phyloP scores from a whole-genome alignment of 1,284 basidiomycete genomes.

The Apiotrichum sp. region DNA sequence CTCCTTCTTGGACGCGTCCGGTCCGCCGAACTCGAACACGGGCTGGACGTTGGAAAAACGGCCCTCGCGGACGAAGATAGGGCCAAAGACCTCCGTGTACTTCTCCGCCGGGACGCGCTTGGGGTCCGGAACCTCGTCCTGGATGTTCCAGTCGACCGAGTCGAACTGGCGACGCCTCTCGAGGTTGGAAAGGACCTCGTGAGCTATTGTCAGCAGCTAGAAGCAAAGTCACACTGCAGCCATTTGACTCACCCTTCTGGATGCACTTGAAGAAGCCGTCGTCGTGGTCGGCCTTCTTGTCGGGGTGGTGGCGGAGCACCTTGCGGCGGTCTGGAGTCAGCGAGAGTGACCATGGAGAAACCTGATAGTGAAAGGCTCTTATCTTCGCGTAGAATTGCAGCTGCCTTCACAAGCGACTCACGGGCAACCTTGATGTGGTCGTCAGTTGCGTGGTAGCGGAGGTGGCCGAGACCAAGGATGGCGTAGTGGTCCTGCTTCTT shows the following conservation, averaged over 20 bases:
- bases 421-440: slow-evolving; percentile 96
- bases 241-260: slow-evolving; percentile 58
- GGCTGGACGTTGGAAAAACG: slow-evolving; percentile 85
- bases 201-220: slow-evolving; percentile 50
- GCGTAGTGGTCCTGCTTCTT: slow-evolving; percentile 99
- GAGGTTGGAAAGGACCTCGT: slow-evolving; percentile 79
- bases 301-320: slow-evolving; percentile 97
- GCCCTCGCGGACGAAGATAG: slow-evolving; percentile 83
- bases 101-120: slow-evolving; percentile 56
- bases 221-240: neutral
- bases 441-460: slow-evolving; percentile 79
- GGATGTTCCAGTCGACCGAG: slow-evolving; percentile 81
- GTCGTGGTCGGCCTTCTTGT: slow-evolving; percentile 97
- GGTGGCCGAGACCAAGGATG: slow-evolving; percentile 84
- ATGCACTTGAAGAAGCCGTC: slow-evolving; percentile 99
- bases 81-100: slow-evolving; percentile 54
- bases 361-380: neutral
- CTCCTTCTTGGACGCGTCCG: slow-evolving; percentile 67
- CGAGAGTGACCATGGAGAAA: neutral
- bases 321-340: slow-evolving; percentile 78
- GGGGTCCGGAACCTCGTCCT: slow-evolving; percentile 69
- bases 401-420: slow-evolving; percentile 50
- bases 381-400: neutral
- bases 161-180: slow-evolving; percentile 94
- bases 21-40: slow-evolving; percentile 73